A percentile compares a stretch with the other conserved stretches of the same genome.
phyloP scores from a whole-genome alignment of 2,329 filamentous ascomycete species.

The Colletotrichum sp. region DNA sequence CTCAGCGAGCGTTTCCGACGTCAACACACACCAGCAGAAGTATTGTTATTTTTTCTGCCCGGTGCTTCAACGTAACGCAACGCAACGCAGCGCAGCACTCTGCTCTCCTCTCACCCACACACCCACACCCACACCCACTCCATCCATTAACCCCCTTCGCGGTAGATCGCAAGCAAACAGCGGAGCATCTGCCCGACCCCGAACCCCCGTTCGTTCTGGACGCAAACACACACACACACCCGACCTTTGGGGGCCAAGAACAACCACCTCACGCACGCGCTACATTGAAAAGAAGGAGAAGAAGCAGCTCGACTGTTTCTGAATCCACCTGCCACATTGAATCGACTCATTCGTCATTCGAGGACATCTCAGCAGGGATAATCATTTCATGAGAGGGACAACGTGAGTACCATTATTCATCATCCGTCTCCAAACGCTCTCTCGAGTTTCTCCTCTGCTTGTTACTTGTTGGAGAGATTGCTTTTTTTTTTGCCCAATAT shows the following conservation, averaged over 20 bases:
- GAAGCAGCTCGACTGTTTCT: background rate
- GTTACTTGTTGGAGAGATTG: background rate
- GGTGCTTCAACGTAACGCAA: background rate
- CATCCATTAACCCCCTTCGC: background rate
- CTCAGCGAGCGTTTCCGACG: background rate
- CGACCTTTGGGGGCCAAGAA: background rate
- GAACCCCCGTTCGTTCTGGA: background rate
- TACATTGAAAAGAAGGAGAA: background rate
- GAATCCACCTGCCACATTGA: background rate
- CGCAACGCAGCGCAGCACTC: background rate
- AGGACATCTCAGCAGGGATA: background rate
- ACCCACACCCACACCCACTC: background rate
- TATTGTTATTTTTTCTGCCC: background rate
- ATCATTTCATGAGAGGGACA: background rate
- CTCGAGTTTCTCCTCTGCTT: constrained; percentile 19
- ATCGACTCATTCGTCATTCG: background rate
- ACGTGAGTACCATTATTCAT: background rate
- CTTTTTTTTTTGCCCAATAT: background rate
- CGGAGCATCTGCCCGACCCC: background rate
- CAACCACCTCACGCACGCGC: background rate
- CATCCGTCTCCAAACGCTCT: background rate
- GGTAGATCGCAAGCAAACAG: constrained; percentile 3
- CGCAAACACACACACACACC: background rate
- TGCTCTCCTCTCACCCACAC: background rate
- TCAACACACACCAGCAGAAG: background rate